phyloP scores from a whole-genome alignment of 1,284 basidiomycete genomes.

The Cutaneotrichosporon dermatis region DNA sequence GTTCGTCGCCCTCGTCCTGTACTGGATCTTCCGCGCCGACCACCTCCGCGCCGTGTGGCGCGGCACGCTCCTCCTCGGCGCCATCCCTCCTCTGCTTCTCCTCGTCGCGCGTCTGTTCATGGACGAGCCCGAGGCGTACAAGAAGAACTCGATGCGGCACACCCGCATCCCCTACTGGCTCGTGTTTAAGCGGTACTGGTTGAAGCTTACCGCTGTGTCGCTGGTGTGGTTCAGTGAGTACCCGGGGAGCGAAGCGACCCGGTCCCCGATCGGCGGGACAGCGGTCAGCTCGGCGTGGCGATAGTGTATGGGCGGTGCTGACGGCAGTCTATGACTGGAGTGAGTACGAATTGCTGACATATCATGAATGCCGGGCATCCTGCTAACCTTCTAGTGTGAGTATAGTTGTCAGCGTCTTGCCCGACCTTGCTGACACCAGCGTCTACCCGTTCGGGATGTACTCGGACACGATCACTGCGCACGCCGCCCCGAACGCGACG shows the following conservation, averaged over 20 bases:
- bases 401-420: too few relatives aligned
- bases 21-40: conserved; percentile 78
- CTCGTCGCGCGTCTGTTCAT: conserved; percentile 83
- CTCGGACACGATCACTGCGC: conserved; percentile 57
- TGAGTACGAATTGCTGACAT: conserved; percentile 17
- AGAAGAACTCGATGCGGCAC: conserved; percentile 60
- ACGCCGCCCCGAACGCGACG: conserved; percentile 21
- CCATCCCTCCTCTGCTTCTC: conserved; percentile 69
- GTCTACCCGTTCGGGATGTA: conserved; percentile 70
- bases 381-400: conserved; percentile 2
- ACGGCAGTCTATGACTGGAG: conserved; percentile 55
- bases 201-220: conserved; percentile 32
- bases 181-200: conserved; percentile 68
- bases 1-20: conserved; percentile 77
- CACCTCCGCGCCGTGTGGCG: conserved; percentile 80
- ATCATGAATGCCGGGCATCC: not conserved
- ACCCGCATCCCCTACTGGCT: conserved; percentile 60
- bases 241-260: too few relatives aligned
- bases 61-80: conserved; percentile 78
- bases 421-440: not conserved
- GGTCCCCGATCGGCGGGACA: too few relatives aligned
- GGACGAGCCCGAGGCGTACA: conserved; percentile 60
- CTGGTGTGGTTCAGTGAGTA: conserved; percentile 56
- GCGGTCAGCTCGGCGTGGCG: too few relatives aligned
- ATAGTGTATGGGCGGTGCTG: too few relatives aligned